Evolutionary conservation across 2,329 filamentous ascomycete genomes (phyloP).

Genomic region (Zasmidium cellare): DNA sequence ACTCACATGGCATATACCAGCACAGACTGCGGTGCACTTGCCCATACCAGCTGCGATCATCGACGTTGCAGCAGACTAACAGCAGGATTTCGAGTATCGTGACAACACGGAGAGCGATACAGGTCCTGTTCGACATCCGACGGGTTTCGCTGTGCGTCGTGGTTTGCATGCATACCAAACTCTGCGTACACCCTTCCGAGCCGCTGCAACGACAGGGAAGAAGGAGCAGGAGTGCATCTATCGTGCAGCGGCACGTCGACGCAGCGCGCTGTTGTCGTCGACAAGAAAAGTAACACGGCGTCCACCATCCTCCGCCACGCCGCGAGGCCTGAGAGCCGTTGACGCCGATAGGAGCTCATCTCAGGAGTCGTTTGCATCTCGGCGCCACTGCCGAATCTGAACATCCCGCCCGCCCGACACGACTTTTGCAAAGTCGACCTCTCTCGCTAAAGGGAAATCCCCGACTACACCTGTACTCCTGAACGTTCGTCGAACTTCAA

Average conservation of each 20-base stretch:
- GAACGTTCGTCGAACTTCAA: not conserved
- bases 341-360: not conserved
- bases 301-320: not conserved
- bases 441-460: not conserved
- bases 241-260: not conserved
- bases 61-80: not conserved
- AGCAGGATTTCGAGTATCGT: no score
- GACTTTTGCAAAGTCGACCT: not conserved
- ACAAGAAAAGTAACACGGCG: not conserved
- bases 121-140: not conserved
- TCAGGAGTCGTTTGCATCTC: not conserved
- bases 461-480: slow-evolving; percentile 1
- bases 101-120: not conserved
- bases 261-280: not conserved
- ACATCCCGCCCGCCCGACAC: not conserved
- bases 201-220: not conserved
- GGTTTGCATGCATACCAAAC: not conserved
- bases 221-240: not conserved
- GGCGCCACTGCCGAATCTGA: not conserved
- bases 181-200: not conserved
- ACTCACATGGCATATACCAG: no score
- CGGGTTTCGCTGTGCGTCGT: not conserved
- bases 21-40: not conserved
- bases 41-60: not conserved
- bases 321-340: not conserved